Conservation (phyloP, 2,329 filamentous ascomycete species). For the Orbilia quercus region DNA sequence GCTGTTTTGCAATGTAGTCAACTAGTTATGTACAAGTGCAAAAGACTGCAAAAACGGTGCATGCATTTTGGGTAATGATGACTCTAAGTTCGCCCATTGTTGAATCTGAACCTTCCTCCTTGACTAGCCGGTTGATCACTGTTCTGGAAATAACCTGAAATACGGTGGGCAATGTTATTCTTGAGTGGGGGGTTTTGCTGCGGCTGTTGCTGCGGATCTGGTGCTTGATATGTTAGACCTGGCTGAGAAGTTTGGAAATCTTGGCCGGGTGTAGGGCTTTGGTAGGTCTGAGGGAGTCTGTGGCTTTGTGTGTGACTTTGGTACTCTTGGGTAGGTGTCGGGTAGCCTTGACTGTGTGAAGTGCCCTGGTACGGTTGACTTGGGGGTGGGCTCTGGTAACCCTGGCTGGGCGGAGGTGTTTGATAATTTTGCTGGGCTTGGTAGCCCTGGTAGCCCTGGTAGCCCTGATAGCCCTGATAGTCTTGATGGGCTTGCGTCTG, state of each 20-base stretch:
- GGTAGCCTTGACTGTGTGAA: slow-evolving; percentile 1
- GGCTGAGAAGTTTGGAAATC: slow-evolving; percentile 17
- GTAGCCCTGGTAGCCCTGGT: slow-evolving; percentile 21
- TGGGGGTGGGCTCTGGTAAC: slow-evolving; percentile 11
- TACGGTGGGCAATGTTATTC: slow-evolving; percentile 17
- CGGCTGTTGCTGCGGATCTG: background rate
- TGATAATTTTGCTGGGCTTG: slow-evolving; percentile 26
- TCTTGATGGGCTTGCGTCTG: too few species aligned
- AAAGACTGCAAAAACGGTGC: too few species aligned
- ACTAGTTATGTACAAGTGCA: too few species aligned
- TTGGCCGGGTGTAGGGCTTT: slow-evolving; percentile 15
- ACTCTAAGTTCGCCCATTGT: slow-evolving; percentile 9
- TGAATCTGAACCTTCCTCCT: slow-evolving; percentile 23
- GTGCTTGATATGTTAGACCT: background rate
- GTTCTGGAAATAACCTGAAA: slow-evolving; percentile 35
- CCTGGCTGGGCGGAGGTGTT: slow-evolving; percentile 22
- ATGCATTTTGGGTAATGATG: background rate
- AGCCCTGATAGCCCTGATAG: background rate
- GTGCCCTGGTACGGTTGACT: slow-evolving; percentile 21
- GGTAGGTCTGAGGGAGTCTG: too few species aligned
- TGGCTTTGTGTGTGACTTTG: background rate
- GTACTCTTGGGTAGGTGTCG: background rate
- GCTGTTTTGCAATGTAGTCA: too few species aligned
- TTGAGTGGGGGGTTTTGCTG: slow-evolving; percentile 5
- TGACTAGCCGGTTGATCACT: slow-evolving; percentile 6